These are phyloP conservation scores for Helenozyma baotianmanensis DNA, from an alignment of 805 yeast genomes.

Conservation along the genomic window DNA sequence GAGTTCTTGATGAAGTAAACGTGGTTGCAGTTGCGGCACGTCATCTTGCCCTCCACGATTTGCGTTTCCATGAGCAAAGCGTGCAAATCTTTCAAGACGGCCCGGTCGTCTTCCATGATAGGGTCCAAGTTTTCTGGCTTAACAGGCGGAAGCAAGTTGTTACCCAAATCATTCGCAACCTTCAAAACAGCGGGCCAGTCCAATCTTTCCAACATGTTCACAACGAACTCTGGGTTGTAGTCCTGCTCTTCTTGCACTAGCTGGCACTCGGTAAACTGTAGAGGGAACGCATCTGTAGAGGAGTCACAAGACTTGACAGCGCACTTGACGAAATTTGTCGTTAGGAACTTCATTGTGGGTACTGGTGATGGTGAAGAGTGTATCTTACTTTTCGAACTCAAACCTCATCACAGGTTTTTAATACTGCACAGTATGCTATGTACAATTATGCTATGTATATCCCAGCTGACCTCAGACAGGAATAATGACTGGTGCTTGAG, in stretches of 20 bases:
- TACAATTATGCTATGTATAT: no score
- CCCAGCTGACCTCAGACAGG: no score
- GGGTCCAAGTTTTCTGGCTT: constrained; percentile 60
- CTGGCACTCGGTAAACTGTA: constrained; percentile 62
- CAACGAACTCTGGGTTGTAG: constrained; percentile 74
- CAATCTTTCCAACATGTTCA: constrained; percentile 70
- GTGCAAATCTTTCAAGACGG: constrained; percentile 71
- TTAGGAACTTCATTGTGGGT: constrained; percentile 72
- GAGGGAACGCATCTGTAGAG: constrained; percentile 75
- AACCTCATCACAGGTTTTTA: no score
- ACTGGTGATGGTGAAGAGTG: neutral
- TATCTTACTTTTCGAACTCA: no score
- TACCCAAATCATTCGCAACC: constrained; percentile 67
- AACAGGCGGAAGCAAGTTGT: constrained; percentile 25
- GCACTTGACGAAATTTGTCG: constrained; percentile 96
- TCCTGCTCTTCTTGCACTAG: constrained; percentile 76
- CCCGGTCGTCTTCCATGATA: constrained; percentile 46
- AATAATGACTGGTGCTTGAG: no score
- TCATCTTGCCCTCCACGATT: constrained; percentile 84
- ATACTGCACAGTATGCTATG: no score
- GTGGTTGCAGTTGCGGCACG: constrained; percentile 81
- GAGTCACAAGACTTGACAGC: constrained; percentile 79
- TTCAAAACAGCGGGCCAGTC: constrained; percentile 82
- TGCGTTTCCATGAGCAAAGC: constrained; percentile 76
- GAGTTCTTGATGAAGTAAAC: constrained; percentile 86